Evolutionary conservation across 2,329 filamentous ascomycete species (phyloP).

Genomic region (Cladosporium sp.): DNA sequence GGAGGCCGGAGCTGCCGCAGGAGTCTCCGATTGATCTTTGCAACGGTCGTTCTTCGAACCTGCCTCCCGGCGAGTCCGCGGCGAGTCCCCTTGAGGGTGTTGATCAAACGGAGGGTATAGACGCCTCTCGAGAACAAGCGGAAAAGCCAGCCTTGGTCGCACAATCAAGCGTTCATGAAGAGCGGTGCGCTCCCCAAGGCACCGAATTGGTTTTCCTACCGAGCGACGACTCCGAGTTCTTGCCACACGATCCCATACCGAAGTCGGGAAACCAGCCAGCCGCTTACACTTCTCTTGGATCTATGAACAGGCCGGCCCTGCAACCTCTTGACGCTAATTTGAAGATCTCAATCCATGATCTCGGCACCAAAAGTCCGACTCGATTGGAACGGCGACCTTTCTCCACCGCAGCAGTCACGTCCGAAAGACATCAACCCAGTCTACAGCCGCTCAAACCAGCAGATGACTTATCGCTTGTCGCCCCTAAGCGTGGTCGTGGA

Average conservation of each 20-base stretch:
- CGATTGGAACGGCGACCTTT: background rate
- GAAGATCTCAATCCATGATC: background rate
- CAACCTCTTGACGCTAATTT: constrained; percentile 23
- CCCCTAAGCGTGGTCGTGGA: constrained; percentile 11
- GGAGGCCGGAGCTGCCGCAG: too few species aligned
- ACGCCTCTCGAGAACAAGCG: too few species aligned
- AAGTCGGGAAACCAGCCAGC: background rate
- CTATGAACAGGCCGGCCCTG: constrained; percentile 16
- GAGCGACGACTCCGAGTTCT: constrained; percentile 14
- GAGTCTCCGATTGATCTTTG: too few species aligned
- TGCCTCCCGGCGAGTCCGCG: too few species aligned
- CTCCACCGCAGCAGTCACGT: background rate
- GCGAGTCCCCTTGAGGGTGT: too few species aligned
- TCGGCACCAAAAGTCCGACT: background rate
- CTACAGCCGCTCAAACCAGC: background rate
- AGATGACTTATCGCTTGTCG: background rate
- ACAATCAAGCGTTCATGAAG: too few species aligned
- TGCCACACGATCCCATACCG: background rate
- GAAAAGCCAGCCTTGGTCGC: too few species aligned
- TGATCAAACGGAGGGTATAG: too few species aligned
- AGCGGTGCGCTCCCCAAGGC: too few species aligned
- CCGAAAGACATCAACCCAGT: background rate
- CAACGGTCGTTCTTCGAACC: too few species aligned
- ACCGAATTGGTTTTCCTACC: constrained; percentile 4
- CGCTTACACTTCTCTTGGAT: background rate